Evolutionary conservation across 331 rosid genomes (phyloP), one percentile per base, ranked within the genome.

Genomic region (Rhamnella rubrinervis): DNA sequence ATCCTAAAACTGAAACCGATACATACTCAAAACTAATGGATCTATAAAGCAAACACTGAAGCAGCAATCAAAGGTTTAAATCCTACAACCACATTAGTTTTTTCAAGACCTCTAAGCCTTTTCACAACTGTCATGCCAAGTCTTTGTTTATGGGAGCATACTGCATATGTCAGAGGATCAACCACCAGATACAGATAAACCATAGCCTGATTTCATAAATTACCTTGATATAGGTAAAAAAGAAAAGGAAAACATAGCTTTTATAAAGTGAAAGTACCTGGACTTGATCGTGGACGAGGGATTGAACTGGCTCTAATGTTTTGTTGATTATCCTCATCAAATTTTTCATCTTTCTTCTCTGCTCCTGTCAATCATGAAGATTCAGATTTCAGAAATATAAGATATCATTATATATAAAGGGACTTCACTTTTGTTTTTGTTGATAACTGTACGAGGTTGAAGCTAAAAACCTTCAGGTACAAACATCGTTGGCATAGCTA

Each of bases 231-330:
- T 31, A 31, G 35, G 4, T 31, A 31, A 31, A 31, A 31, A 0
- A n/a, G 38, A 18, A 62, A 53, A 70, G 6, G 37, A n/a, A 70
- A 26, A 56, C 66, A 72, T 28, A 63, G 52, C 61, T 21, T 50
- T 41, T 62, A 25, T 18, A 17, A 53, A 61, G 17, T 41, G 57
- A 50, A 57, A 62, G 77, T 85, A 93, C 98, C 87, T 41, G 96
- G 92, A 80, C 98, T 93, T 52, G 98, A 93, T 71, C 98, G 96
- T 0, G 98, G 98, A 23, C 80, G 91, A 40, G 84, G 96, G 62
- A 90, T 77, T 16, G 89, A 46, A 66, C 82, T 55, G 55, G 85
- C 92, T 81, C 91, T 81, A 56, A 74, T 81, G 65, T 82, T 79
- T 47, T 77, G 77, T 78, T 47, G 85, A 65, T 66, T 17, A 31